phyloP scores from a whole-genome alignment of 2,329 filamentous ascomycete genomes.

The Penicillium sp. region DNA sequence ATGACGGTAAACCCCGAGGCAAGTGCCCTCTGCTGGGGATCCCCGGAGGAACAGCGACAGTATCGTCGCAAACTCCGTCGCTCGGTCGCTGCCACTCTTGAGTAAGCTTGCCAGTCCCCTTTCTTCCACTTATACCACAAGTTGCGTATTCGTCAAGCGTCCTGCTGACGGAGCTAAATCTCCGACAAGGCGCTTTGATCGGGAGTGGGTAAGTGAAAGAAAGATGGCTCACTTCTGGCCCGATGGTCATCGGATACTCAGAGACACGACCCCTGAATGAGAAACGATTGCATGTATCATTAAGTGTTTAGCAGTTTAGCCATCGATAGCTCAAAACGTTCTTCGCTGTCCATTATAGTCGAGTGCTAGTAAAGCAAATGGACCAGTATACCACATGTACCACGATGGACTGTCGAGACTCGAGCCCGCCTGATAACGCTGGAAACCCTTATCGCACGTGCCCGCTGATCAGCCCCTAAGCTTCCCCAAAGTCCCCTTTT shows the following conservation, averaged over 20 bases:
- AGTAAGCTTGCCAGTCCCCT: conserved; percentile 13
- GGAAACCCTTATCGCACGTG: conserved; percentile 15
- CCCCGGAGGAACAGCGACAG: conserved; percentile 72
- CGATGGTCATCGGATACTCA: background rate
- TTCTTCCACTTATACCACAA: background rate
- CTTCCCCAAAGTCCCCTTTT: conserved; percentile 22
- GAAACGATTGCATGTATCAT: background rate
- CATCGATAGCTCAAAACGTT: background rate
- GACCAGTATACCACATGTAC: background rate
- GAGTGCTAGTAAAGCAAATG: background rate
- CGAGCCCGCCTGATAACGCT: conserved; percentile 1
- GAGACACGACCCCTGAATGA: background rate
- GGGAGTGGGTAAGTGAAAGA: background rate
- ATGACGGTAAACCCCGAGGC: conserved; percentile 86
- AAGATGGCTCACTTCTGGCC: background rate
- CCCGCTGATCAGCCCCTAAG: conserved; percentile 18
- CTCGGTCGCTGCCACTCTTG: conserved; percentile 60
- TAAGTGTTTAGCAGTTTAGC: background rate
- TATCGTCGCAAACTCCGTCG: conserved; percentile 82
- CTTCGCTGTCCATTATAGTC: background rate
- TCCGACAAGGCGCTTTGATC: background rate
- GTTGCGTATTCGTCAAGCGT: background rate
- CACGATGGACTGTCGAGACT: too few relatives aligned
- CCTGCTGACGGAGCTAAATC: background rate
- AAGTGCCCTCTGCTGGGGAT: conserved; percentile 83